Conservation (phyloP, 306 rosid species). For the Castanospermum australe region DNA sequence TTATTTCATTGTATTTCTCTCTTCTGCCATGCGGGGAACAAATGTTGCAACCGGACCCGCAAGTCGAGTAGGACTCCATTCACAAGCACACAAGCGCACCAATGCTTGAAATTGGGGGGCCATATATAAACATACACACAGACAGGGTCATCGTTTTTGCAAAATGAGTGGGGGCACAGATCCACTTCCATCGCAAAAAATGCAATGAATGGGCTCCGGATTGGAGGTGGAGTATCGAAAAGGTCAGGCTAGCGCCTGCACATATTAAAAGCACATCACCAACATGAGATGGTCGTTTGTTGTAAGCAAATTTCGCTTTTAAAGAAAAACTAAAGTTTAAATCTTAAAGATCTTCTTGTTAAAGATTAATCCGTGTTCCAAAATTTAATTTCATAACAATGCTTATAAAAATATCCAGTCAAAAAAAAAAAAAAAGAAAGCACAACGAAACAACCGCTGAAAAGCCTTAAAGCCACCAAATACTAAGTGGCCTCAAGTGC, state of each 20-base stretch:
- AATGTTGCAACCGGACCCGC: conserved; percentile 10
- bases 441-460: conserved; percentile 14
- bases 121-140: neutral
- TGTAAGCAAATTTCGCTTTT: no score
- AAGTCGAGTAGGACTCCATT: conserved; percentile 23
- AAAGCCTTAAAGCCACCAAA: conserved; percentile 17
- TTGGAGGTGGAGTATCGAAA: conserved; percentile 33
- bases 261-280: conserved; percentile 42
- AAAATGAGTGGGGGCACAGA: neutral
- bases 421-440: no score
- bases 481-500: conserved; percentile 29
- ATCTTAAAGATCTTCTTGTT: no score
- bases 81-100: neutral
- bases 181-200: conserved; percentile 11
- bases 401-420: no score
- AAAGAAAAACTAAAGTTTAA: no score
- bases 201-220: conserved; percentile 42
- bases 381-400: no score
- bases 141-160: neutral
- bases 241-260: conserved; percentile 31
- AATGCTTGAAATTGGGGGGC: neutral
- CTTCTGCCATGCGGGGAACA: neutral
- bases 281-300: no score
- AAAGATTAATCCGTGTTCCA: no score
- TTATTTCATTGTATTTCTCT: neutral